phyloP scores from a whole-genome alignment of 2,329 filamentous ascomycete genomes.

The Monosporascus sp. region DNA sequence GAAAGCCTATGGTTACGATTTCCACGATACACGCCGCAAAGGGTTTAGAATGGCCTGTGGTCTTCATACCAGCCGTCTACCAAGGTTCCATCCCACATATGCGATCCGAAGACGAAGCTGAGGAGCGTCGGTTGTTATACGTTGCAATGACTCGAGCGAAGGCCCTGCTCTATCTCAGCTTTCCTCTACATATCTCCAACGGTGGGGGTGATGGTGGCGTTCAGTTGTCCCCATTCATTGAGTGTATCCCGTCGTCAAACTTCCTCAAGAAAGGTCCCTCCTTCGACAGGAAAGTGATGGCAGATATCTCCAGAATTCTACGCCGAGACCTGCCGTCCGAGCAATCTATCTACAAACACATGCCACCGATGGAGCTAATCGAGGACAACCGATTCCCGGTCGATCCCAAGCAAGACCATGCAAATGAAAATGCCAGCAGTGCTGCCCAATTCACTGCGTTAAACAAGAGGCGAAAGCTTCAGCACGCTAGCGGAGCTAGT shows the following conservation, averaged over 20 bases:
- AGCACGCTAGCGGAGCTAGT: conserved; percentile 29
- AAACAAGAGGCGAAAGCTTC: conserved; percentile 23
- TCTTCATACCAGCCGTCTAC: conserved; percentile 88
- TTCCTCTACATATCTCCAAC: conserved; percentile 62
- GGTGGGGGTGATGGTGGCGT: conserved; percentile 45
- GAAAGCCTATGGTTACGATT: conserved; percentile 68
- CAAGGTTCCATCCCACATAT: conserved; percentile 87
- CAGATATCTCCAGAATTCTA: conserved; percentile 67
- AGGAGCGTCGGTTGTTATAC: conserved; percentile 84
- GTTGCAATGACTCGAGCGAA: conserved; percentile 96
- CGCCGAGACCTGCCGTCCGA: conserved; percentile 54
- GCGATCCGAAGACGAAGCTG: conserved; percentile 75
- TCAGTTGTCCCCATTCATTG: conserved; percentile 70
- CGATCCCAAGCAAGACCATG: conserved; percentile 47
- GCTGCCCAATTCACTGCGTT: conserved; percentile 9
- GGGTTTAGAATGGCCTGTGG: conserved; percentile 91
- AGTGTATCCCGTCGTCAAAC: conserved; percentile 28
- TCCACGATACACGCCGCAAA: conserved; percentile 97
- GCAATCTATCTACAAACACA: conserved; percentile 45
- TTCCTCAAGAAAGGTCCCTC: conserved; percentile 59
- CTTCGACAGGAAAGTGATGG: conserved; percentile 56
- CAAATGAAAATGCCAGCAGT: conserved; percentile 19
- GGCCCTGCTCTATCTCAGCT: conserved; percentile 78
- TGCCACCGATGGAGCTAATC: conserved; percentile 47
- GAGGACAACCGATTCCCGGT: conserved; percentile 66